phyloP scores from a whole-genome alignment of 2,329 filamentous ascomycete species.

The Aureobasidium namibiae region DNA sequence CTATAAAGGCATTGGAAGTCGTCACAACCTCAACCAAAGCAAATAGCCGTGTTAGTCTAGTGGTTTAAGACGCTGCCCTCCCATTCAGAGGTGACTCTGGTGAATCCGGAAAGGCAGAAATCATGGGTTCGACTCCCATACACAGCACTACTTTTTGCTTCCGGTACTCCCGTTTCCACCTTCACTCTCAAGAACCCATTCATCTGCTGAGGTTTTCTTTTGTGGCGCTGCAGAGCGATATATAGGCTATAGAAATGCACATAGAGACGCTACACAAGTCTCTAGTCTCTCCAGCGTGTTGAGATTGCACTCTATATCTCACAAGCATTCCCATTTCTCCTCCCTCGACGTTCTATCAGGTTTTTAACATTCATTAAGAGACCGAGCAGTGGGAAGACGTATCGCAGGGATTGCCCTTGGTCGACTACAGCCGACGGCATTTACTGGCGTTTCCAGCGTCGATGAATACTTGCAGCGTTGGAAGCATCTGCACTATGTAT shows the following conservation, averaged over 20 bases:
- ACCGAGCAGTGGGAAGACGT: background rate
- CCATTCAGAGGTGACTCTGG: background rate
- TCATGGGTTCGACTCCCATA: conserved; percentile 3
- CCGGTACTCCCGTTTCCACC: background rate
- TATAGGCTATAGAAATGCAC: too few species aligned
- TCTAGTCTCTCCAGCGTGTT: background rate
- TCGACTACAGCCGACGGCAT: background rate
- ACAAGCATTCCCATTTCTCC: background rate
- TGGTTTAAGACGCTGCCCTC: conserved; percentile 11
- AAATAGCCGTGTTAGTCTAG: conserved; percentile 2
- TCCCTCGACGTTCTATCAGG: background rate
- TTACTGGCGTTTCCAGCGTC: too few species aligned
- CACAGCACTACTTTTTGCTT: background rate
- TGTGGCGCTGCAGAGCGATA: too few species aligned
- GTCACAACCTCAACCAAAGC: background rate
- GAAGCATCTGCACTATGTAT: too few species aligned
- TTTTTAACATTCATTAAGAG: background rate
- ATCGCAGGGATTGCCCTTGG: background rate
- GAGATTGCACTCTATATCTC: background rate
- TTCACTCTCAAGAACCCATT: too few species aligned
- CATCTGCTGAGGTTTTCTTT: too few species aligned
- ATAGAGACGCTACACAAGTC: background rate
- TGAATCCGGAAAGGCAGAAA: background rate
- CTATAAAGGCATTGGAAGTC: background rate
- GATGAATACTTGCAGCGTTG: background rate